Percentiles rank a stretch among this genome's conserved stretches.
Evolutionary conservation across 352 stramenopile genomes (phyloP).

Genomic region (Pythium scleroteichum): DNA sequence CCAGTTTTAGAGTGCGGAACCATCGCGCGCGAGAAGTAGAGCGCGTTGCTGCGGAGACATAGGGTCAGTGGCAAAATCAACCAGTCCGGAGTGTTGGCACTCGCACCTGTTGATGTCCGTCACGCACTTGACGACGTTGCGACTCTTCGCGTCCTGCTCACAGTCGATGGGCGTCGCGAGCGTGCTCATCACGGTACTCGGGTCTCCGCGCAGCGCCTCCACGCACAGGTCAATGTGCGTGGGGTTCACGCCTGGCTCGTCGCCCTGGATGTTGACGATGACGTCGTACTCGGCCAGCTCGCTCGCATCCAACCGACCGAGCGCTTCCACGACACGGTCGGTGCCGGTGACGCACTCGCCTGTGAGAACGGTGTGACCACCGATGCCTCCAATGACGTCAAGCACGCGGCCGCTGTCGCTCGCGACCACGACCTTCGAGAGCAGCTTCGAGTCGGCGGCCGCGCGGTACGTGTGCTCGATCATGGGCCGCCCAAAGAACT

Average conservation of each 20-base stretch:
- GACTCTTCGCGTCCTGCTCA: conserved; percentile 53
- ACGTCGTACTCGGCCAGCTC: conserved; percentile 66
- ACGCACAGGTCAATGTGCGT: conserved; percentile 76
- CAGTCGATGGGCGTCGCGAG: conserved; percentile 63
- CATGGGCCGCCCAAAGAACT: conserved; percentile 83
- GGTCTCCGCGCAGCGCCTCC: conserved; percentile 47
- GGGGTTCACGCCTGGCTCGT: conserved; percentile 81
- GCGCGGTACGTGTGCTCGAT: conserved; percentile 83
- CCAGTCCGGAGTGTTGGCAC: conserved; percentile 1
- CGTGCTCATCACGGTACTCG: conserved; percentile 72
- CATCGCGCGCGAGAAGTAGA: conserved; percentile 85
- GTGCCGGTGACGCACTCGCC: conserved; percentile 70
- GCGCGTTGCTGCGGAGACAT: conserved; percentile 48
- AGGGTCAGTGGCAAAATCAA: not conserved
- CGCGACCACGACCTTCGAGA: conserved; percentile 76
- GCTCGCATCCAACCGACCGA: conserved; percentile 37
- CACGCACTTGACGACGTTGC: conserved; percentile 83
- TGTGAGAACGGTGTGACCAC: conserved; percentile 60
- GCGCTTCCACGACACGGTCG: conserved; percentile 70
- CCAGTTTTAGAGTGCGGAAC: conserved; percentile 77
- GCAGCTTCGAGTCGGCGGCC: conserved; percentile 41
- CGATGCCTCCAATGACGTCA: conserved; percentile 42
- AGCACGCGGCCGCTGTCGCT: conserved; percentile 72
- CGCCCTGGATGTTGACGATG: conserved; percentile 84
- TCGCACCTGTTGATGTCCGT: conserved; percentile 54